Base-by-base conservation (phyloP, 2,329 filamentous ascomycete genomes). In the Apiospora pterosperma region DNA sequence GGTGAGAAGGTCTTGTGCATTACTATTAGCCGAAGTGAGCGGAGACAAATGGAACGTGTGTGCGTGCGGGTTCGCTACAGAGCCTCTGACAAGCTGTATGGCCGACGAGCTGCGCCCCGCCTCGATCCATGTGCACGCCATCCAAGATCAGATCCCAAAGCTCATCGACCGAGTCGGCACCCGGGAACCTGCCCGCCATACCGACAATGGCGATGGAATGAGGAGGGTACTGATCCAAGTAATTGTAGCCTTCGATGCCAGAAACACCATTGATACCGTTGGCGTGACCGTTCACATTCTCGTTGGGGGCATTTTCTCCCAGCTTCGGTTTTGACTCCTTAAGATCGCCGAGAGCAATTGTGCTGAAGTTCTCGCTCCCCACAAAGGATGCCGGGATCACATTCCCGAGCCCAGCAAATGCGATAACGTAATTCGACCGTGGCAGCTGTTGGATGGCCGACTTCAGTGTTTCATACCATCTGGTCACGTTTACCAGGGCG, bases 141-240 rank as follows among this genome's bases (percentile, higher is more conserved):
- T 60, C 63, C 10, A 66, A 19, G 4, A 73, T 62, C 16, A 79
- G 62, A 2, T 76, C 66, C 76, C 76, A 78, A 38, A 79, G 71
- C 25, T 74, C 73, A 10, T 71, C 68, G 1, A 76, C 65, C 7
- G 68, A 66, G 21, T 75, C 74, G 1, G 71, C 75, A 3, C 74
- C 74, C 1, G 76, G 70, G 11, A 77, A 71, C 2, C 73, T 66
- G 28, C 73, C 72, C 3, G 75, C 68, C 75, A 77, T 77, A 3
- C 76, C 76, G 7, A 78, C 66, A 23, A 78, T 67, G 3, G 76
- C 76, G 16, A 78, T 75, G 36, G 70, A 72, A 41, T 71, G 62
- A 19, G 66, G 7, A 59, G 65, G 64, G 19, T 69, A 65, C 31
- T 67, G 42, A 16, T 41, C 38, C 38, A 41, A n/a, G 16, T 41